These are phyloP conservation scores for Parathielavia hyrcaniae DNA, from an alignment of 495 filamentous ascomycete species.

Conservation along the genomic window DNA sequence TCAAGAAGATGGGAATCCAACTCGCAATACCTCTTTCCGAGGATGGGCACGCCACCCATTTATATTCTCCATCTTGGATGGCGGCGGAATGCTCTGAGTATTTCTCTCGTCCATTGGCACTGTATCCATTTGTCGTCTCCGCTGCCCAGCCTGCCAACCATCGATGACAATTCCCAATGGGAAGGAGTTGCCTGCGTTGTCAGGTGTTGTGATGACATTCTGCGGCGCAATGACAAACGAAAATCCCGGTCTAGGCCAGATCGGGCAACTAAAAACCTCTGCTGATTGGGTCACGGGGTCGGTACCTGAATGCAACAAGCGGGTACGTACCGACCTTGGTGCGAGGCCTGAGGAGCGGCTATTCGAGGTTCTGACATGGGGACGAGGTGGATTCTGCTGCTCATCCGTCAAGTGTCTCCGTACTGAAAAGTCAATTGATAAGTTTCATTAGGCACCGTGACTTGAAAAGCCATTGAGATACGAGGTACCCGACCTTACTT, in stretches of 20 bases:
- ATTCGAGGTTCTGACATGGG: conserved; percentile 31
- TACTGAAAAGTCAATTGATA: too few relatives aligned
- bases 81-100: conserved; percentile 10
- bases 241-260: conserved; percentile 24
- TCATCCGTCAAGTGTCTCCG: background rate
- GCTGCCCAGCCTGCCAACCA: background rate
- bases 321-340: conserved; percentile 14
- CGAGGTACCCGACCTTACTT: too few relatives aligned
- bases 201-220: conserved; percentile 30
- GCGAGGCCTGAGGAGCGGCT: conserved; percentile 22
- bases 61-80: conserved; percentile 16
- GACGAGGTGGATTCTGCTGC: background rate
- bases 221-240: conserved; percentile 26
- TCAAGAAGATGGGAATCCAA: background rate
- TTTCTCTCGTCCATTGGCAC: conserved; percentile 8
- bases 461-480: too few relatives aligned
- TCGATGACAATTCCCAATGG: conserved; percentile 9
- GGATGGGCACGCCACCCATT: conserved; percentile 13
- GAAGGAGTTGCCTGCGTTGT: conserved; percentile 20
- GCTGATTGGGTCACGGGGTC: conserved; percentile 34
- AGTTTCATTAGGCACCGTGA: too few relatives aligned
- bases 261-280: conserved; percentile 23
- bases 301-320: conserved; percentile 28
- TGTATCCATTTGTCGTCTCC: conserved; percentile 15
- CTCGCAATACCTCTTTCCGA: background rate